Evolutionary conservation across 1,284 basidiomycete species (phyloP).

Genomic region (Tylopilus sp.): DNA sequence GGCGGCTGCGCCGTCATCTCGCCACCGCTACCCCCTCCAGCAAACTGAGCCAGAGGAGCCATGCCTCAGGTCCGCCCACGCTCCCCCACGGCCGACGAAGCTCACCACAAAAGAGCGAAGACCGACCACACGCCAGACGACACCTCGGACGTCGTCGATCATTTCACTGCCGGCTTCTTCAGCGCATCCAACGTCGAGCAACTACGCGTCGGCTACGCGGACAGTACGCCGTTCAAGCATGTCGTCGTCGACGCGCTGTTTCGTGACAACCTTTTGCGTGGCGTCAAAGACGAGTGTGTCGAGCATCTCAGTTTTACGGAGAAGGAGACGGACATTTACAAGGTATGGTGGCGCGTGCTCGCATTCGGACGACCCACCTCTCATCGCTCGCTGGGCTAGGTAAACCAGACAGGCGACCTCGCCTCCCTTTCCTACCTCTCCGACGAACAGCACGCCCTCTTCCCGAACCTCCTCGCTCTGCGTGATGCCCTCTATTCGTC

Average conservation of each 20-base stretch:
- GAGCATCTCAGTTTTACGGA: constrained; percentile 88
- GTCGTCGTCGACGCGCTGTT: constrained; percentile 81
- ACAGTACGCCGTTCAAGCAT: constrained; percentile 79
- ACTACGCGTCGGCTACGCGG: constrained; percentile 54
- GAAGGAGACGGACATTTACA: constrained; percentile 99
- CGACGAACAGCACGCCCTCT: constrained; percentile 68
- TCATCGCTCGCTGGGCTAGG: constrained; percentile 43
- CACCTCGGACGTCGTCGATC: constrained; percentile 4
- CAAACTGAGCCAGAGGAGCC: not conserved
- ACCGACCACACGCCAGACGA: constrained; percentile 18
- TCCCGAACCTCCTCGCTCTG: constrained; percentile 77
- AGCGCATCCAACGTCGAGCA: constrained; percentile 51
- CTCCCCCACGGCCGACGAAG: constrained; percentile 21
- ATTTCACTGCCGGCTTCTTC: constrained; percentile 46
- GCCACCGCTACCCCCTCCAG: not conserved
- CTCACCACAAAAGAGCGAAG: constrained; percentile 21
- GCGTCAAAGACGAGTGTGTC: constrained; percentile 80
- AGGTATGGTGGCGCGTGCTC: constrained; percentile 48
- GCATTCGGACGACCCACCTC: not conserved
- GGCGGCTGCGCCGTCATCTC: not conserved
- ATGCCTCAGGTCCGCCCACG: constrained; percentile 33
- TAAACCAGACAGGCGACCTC: constrained; percentile 97
- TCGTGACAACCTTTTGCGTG: constrained; percentile 74
- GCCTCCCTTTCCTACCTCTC: constrained; percentile 87
- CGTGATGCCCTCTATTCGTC: constrained; percentile 91